These are phyloP conservation scores for Aurinia saxatilis DNA, from an alignment of 345 rosid genomes.

Conservation along the genomic window DNA sequence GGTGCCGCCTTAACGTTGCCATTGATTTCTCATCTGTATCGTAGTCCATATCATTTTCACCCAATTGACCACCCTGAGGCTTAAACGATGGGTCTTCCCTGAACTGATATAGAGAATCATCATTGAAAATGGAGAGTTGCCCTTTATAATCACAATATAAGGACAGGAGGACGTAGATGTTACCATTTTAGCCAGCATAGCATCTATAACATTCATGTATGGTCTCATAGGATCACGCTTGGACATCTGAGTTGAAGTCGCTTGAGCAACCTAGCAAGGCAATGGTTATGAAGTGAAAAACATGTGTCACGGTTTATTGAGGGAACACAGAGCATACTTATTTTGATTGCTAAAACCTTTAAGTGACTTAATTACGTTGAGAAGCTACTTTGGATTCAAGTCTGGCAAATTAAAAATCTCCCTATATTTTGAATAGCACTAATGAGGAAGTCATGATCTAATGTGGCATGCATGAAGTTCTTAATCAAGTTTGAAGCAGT, in stretches of 20 bases:
- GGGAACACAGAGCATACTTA: background rate
- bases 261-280: constrained; percentile 86
- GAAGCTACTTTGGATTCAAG: background rate
- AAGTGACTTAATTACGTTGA: background rate
- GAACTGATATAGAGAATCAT: constrained; percentile 43
- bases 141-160: background rate
- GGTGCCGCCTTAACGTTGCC: constrained; percentile 98
- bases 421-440: no score
- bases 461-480: background rate
- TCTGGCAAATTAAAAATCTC: constrained; percentile 1
- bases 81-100: constrained; percentile 90
- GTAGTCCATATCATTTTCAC: constrained; percentile 99
- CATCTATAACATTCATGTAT: constrained; percentile 91
- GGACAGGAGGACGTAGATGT: background rate
- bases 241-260: constrained; percentile 98
- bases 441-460: background rate
- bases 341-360: background rate
- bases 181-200: constrained; percentile 87
- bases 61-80: constrained; percentile 96
- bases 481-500: background rate
- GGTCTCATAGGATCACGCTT: constrained; percentile 97
- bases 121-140: constrained; percentile 3
- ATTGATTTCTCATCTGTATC: constrained; percentile 98
- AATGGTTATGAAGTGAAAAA: constrained; percentile 4
- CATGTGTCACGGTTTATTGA: background rate